Evolutionary conservation across 768 basidiomycete species (phyloP), one percentile per base, ranked within the genome.

Genomic region (Tephrocybe sp.): DNA sequence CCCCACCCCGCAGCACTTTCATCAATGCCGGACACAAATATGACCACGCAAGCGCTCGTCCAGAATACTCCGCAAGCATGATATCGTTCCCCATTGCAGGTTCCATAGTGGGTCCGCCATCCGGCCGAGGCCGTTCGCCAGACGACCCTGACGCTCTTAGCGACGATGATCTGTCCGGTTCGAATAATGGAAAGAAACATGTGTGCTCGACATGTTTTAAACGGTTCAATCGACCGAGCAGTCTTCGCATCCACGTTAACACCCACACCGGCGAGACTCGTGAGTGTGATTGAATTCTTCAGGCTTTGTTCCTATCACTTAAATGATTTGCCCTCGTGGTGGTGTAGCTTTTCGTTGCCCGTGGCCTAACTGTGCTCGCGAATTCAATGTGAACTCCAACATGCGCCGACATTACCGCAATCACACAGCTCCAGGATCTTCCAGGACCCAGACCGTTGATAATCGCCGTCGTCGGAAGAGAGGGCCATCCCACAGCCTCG

Each of bases 301-400:
- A 37, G n/a, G n/a, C n/a, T n/a, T n/a, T n/a, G n/a, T n/a, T 28
- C 38, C n/a, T 30, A 30, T 47, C 18, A 28, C 34, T 28, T 37
- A 13, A 12, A 51, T 31, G 36, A 49, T 5, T 44, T 19, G 9
- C 44, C 25, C 53, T 54, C 31, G 21, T 36, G 87, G 11, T 19
- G 16, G 2, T 15, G 34, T n/a, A 56, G 89, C 87, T 16, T 89
- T 86, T 68, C 74, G 78, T 34, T 91, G 89, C 57, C 85, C 86
- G 4, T 86, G 73, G 73, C 85, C 83, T 5, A 78, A 82, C 35
- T 90, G 88, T 62, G 84, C 84, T 31, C 77, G 86, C 27, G 80
- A 85, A 51, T 91, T 91, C 68, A 90, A 89, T 55, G 89, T 89
- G 39, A 88, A 89, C 62, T 88, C 86, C 0, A 92, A 91, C 64